Percentiles rank a stretch among this genome's conserved stretches.
phyloP scores from a whole-genome alignment of 345 rosid species.

The Sonneratia caseolaris region DNA sequence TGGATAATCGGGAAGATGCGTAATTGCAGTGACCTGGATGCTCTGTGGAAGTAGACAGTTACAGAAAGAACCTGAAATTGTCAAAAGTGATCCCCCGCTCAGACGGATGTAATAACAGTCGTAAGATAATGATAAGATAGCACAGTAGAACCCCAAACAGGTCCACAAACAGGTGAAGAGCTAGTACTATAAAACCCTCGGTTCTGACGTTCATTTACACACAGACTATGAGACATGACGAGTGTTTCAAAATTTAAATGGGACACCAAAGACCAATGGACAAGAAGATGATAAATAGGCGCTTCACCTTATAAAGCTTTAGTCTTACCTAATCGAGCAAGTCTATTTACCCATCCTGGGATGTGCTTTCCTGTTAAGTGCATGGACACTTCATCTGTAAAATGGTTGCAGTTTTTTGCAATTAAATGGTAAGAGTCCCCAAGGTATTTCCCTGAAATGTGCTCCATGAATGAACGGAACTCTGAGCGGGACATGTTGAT shows the following conservation, averaged over 20 bases:
- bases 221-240: no score
- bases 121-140: not conserved
- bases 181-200: no score
- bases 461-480: constrained; percentile 71
- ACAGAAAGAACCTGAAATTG: constrained; percentile 81
- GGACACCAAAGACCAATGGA: not conserved
- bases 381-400: constrained; percentile 65
- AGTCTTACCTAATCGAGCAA: constrained; percentile 72
- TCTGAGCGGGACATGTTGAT: constrained; percentile 60
- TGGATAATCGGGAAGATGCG: constrained; percentile 68
- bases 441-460: constrained; percentile 56
- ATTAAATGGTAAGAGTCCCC: constrained; percentile 93
- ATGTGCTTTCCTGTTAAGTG: constrained; percentile 71
- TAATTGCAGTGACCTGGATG: constrained; percentile 69
- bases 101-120: not conserved
- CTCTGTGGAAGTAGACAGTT: constrained; percentile 86
- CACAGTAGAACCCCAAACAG: not conserved
- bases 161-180: not conserved
- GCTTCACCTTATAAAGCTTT: not conserved
- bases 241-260: not conserved
- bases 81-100: constrained; percentile 8
- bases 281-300: not conserved
- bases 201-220: no score
- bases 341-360: constrained; percentile 94
- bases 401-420: constrained; percentile 97